Conservation (phyloP, 225 moss, liverwort and hornwort species). For the Takakia lepidozioides region DNA sequence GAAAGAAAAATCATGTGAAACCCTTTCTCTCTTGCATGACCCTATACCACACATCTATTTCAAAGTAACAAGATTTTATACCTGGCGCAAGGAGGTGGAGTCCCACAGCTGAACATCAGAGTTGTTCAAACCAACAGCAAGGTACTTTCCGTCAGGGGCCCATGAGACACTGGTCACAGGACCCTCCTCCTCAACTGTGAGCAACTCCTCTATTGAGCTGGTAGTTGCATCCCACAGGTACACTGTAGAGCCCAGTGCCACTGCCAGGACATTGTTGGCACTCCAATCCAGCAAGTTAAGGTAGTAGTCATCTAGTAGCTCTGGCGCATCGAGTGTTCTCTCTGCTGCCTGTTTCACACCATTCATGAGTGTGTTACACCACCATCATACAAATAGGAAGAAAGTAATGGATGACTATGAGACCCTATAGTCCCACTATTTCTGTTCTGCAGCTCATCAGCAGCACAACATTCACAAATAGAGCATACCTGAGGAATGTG, state of each 20-base stretch:
- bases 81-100: slow-evolving; percentile 61
- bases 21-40: too few relatives aligned
- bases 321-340: slow-evolving; percentile 87
- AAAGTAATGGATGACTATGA: too few relatives aligned
- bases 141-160: slow-evolving; percentile 90
- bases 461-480: too few relatives aligned
- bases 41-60: too few relatives aligned
- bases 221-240: slow-evolving; percentile 90
- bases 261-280: slow-evolving; percentile 69
- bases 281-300: slow-evolving; percentile 94
- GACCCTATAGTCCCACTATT: too few relatives aligned
- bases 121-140: slow-evolving; percentile 82
- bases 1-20: too few relatives aligned
- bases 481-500: slow-evolving; percentile 98
- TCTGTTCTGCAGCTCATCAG: too few relatives aligned
- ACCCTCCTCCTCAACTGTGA: slow-evolving; percentile 79
- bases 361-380: too few relatives aligned
- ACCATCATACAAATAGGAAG: too few relatives aligned
- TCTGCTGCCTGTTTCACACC: too few relatives aligned
- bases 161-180: slow-evolving; percentile 88
- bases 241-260: slow-evolving; percentile 82
- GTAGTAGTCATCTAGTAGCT: slow-evolving; percentile 95
- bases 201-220: slow-evolving; percentile 78
- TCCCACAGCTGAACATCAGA: slow-evolving; percentile 93
- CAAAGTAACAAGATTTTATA: slow-evolving; percentile 2